A percentile compares a stretch with the other conserved stretches of the same genome.
Conservation (phyloP, 371 early-diverging fungal genomes). For the Syncephalastrum sp. region DNA sequence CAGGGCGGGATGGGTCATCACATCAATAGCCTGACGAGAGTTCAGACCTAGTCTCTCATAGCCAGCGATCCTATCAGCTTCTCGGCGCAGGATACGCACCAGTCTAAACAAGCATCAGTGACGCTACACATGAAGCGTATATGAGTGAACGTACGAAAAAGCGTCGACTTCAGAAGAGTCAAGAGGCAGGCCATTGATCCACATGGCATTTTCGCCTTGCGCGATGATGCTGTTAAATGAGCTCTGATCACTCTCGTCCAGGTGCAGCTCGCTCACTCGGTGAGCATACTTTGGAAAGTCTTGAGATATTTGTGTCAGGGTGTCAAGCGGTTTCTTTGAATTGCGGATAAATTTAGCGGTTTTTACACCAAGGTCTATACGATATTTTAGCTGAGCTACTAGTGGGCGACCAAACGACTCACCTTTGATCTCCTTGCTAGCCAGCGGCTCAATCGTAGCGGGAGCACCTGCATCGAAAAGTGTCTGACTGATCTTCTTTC, state of each 20-base stretch:
- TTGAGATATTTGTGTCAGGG: constrained; percentile 66
- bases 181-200: constrained; percentile 69
- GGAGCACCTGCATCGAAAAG: constrained; percentile 35
- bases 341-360: constrained; percentile 67
- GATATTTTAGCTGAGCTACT: neutral
- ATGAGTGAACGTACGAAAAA: constrained; percentile 51
- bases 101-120: constrained; percentile 12
- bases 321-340: constrained; percentile 56
- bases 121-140: neutral
- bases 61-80: constrained; percentile 32
- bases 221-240: constrained; percentile 8
- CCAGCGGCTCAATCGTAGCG: constrained; percentile 62
- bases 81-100: constrained; percentile 26
- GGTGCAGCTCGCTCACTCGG: constrained; percentile 49
- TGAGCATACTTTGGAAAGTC: constrained; percentile 88
- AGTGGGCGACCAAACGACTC: neutral
- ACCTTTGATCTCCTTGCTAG: constrained; percentile 57
- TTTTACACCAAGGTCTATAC: constrained; percentile 59
- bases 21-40: constrained; percentile 59
- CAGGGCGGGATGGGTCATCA: constrained; percentile 54
- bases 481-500: constrained; percentile 29
- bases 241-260: constrained; percentile 36
- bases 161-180: constrained; percentile 59
- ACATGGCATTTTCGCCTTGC: constrained; percentile 48
- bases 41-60: constrained; percentile 56